These are phyloP conservation scores for Lodderomyces margitis DNA, from an alignment of 1,139 yeast species.

Conservation along the genomic window DNA sequence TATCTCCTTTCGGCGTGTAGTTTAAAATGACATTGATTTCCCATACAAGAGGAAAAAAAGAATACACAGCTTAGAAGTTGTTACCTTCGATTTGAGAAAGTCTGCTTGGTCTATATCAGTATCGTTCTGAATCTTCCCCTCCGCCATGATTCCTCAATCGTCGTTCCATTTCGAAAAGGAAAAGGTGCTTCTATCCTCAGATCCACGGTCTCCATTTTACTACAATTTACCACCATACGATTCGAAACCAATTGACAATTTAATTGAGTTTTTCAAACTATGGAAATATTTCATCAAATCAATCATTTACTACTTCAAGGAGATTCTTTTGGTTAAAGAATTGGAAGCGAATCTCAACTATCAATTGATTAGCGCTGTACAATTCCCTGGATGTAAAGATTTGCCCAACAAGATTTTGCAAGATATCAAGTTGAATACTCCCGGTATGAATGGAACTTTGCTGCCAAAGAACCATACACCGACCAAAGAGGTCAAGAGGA, in stretches of 20 bases:
- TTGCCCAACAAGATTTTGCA: conserved; percentile 25
- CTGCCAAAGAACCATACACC: conserved; percentile 23
- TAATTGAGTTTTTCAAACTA: conserved; percentile 58
- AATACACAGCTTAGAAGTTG: not conserved
- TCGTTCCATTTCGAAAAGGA: conserved; percentile 25
- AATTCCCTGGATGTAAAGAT: conserved; percentile 50
- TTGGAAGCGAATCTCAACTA: conserved; percentile 64
- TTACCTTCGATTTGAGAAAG: no score
- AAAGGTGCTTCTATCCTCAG: conserved; percentile 33
- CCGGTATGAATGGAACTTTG: conserved; percentile 10
- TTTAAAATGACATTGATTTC: no score
- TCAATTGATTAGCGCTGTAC: conserved; percentile 60
- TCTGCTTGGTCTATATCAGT: no score
- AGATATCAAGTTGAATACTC: conserved; percentile 10
- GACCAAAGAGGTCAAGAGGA: conserved; percentile 24
- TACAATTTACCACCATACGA: conserved; percentile 39
- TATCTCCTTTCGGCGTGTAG: not conserved
- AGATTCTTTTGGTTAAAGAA: conserved; percentile 62
- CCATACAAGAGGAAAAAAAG: not conserved
- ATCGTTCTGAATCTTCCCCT: no score
- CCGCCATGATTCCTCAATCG: conserved; percentile 2
- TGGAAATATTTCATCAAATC: conserved; percentile 73
- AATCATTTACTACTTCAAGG: conserved; percentile 58
- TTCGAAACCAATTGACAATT: conserved; percentile 48
- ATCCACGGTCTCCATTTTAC: conserved; percentile 40